Evolutionary conservation across 2,329 filamentous ascomycete species (phyloP).

Genomic region (Verticillium klebahnii): DNA sequence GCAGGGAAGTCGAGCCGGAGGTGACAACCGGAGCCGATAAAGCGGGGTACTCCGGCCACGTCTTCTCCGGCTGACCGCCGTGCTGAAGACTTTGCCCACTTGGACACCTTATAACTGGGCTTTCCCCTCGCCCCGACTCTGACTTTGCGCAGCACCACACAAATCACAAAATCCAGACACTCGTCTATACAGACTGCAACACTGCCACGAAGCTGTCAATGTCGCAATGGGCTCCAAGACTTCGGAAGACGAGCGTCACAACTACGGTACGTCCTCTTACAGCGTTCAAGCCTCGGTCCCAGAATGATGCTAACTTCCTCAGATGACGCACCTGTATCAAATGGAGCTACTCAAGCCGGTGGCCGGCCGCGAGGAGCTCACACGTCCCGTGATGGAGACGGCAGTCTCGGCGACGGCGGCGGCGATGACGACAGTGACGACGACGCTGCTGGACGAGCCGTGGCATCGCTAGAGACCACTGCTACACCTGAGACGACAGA

Average conservation of each 20-base stretch:
- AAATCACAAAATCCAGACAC: too few relatives aligned
- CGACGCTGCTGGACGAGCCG: conserved; percentile 16
- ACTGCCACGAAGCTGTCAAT: conserved; percentile 7
- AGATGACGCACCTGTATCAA: conserved; percentile 14
- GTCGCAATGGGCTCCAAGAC: conserved; percentile 35
- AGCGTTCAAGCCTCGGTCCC: background rate
- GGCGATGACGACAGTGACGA: conserved; percentile 21
- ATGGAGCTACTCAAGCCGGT: conserved; percentile 19
- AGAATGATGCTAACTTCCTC: conserved; percentile 14
- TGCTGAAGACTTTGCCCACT: background rate
- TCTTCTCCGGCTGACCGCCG: background rate
- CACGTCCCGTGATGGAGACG: conserved; percentile 34
- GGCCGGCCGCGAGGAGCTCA: conserved; percentile 37
- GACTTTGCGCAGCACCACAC: background rate
- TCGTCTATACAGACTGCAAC: background rate
- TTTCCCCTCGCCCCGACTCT: background rate
- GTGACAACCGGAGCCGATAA: background rate
- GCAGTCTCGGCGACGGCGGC: conserved; percentile 27
- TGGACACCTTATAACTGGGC: background rate
- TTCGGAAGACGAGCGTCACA: conserved; percentile 27
- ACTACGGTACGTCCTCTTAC: conserved; percentile 21
- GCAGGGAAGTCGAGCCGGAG: background rate
- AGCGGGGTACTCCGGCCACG: background rate
- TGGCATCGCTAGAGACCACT: background rate
- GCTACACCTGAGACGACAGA: background rate